Evolutionary conservation across 495 filamentous ascomycete species (phyloP).

Genomic region (Lophiotrema nucula): DNA sequence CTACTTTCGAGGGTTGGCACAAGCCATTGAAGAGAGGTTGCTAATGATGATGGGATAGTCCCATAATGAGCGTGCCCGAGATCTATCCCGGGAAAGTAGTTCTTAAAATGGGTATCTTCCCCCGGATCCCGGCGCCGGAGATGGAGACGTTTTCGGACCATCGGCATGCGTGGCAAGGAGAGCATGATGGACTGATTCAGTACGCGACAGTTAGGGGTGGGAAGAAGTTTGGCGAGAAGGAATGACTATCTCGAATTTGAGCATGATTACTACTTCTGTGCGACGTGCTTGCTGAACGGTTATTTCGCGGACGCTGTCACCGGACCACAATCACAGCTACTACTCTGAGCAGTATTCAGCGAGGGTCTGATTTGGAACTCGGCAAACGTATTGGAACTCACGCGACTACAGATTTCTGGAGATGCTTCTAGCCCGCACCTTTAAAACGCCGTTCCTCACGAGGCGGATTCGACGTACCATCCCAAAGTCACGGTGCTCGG

Average conservation of each 20-base stretch:
- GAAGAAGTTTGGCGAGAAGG: conserved; percentile 15
- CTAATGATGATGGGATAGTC: conserved; percentile 29
- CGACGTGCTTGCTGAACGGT: too few species aligned
- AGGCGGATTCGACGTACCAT: too few species aligned
- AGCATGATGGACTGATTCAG: conserved; percentile 17
- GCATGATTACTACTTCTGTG: background rate
- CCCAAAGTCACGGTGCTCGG: too few species aligned
- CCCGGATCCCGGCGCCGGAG: conserved; percentile 45
- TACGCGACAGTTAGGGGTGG: conserved; percentile 13
- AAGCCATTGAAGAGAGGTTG: background rate
- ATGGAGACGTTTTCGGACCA: conserved; percentile 42
- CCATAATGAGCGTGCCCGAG: conserved; percentile 42
- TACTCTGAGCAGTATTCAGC: too few species aligned
- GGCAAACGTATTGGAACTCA: too few species aligned
- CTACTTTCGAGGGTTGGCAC: background rate
- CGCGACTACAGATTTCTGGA: too few species aligned
- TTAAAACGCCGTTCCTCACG: too few species aligned
- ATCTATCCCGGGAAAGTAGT: conserved; percentile 39
- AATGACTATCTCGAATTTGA: background rate
- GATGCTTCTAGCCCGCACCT: too few species aligned
- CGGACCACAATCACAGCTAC: too few species aligned
- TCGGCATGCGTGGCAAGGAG: conserved; percentile 41
- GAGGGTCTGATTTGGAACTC: too few species aligned
- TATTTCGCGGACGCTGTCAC: too few species aligned
- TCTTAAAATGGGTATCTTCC: conserved; percentile 48